Base-by-base conservation (phyloP, 306 rosid species). In the Castanea crenata region DNA sequence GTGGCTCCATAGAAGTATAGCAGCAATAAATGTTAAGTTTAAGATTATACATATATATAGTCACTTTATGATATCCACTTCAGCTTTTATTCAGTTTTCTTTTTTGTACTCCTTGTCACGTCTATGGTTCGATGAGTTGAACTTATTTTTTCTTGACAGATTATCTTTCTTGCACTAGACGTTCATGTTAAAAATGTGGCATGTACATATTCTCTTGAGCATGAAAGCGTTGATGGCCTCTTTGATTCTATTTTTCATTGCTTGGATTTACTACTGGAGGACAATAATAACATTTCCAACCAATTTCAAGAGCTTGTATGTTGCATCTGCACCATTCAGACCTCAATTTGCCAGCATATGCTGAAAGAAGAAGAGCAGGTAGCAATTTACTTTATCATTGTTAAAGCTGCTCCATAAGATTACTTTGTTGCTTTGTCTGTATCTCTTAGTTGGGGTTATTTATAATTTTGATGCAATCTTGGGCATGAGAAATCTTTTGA, bases 291-390 rank as follows among this genome's bases (percentile, higher is more conserved):
- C 74, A 77, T 87, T 77, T 68, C 86, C 67, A 83, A 84, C 80
- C 83, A 87, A 77, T 90, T 87, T 82, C 94, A 90, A 78, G 94
- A 92, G 80, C 97, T 95, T 68, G 83, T 92, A 59, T 78, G 75
- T 79, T 85, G 92, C 76, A 85, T 92, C 55, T 92, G 92, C 75
- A 88, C 91, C 70, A 83, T 91, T 57, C 89, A 91, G 78, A 72
- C 86, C 63, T 88, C 86, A 69, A 76, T 81, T 67, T 87, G 74
- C 86, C 93, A 88, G 69, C 96, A 92, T 82, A 92, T 95, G 98
- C 80, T 85, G 63, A 95, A 95, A 85, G 99, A 92, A 89, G 99
- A 95, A 93, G 79, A 92, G 75, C 99, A 95, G 94, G 99, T 88
- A 78, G 76, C 25, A 41, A 51, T 62, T 80, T 69, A 27, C 72